Evolutionary conservation across 2,329 filamentous ascomycete species (phyloP).

Genomic region (Aureobasidium sp.): DNA sequence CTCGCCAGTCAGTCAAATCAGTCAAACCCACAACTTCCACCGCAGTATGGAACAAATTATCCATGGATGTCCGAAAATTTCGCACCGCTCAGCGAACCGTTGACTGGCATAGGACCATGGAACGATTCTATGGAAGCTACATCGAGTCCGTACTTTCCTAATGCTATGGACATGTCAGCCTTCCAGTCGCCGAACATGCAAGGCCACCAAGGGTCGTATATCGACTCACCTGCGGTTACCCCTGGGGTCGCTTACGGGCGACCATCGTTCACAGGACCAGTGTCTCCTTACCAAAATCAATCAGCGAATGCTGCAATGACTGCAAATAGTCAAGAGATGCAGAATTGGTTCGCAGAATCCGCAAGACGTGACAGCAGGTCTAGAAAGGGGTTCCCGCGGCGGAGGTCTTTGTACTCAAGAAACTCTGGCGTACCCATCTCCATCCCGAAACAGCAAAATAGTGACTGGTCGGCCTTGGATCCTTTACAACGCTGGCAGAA

Average conservation of each 20-base stretch:
- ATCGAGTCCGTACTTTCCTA: neutral
- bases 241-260: neutral
- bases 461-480: slow-evolving; percentile 34
- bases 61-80: neutral
- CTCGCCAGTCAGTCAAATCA: neutral
- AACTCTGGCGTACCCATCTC: slow-evolving; percentile 8
- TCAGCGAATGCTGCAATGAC: slow-evolving; percentile 6
- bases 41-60: neutral
- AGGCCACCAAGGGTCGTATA: neutral
- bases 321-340: slow-evolving; percentile 12
- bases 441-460: slow-evolving; percentile 2
- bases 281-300: neutral
- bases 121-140: neutral
- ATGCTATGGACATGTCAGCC: neutral
- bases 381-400: neutral
- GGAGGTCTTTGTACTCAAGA: slow-evolving; percentile 7
- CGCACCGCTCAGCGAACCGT: neutral
- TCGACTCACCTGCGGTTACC: neutral
- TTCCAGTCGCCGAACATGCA: neutral
- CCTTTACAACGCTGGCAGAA: slow-evolving; percentile 60
- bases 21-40: neutral
- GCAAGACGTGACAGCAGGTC: slow-evolving; percentile 3
- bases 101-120: neutral
- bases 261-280: neutral
- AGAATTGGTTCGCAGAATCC: slow-evolving; percentile 7